Conservation (phyloP, 441 rosid species). For the Populus tomentosa region DNA sequence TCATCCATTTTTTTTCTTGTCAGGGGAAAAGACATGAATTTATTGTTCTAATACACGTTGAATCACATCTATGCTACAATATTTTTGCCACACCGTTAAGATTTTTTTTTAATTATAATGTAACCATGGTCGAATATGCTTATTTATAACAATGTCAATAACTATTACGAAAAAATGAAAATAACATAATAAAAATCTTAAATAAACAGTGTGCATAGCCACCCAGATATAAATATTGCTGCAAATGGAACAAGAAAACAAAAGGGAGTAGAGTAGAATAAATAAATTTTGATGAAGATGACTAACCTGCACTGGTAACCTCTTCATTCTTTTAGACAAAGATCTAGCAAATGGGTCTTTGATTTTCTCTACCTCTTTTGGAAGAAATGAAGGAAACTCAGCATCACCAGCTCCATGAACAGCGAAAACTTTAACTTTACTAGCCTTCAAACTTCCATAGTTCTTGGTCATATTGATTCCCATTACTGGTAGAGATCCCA, state of each 20-base stretch:
- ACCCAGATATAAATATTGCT: not conserved
- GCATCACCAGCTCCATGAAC: conserved; percentile 20
- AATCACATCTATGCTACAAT: not conserved
- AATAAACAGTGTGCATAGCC: not conserved
- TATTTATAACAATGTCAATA: not conserved
- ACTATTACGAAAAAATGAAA: not conserved
- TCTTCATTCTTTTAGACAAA: conserved; percentile 56
- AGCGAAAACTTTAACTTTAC: not conserved
- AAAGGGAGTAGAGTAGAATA: not conserved
- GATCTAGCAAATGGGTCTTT: conserved; percentile 72
- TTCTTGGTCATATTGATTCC: not conserved
- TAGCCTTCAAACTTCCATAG: not conserved
- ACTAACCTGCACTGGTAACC: conserved; percentile 71
- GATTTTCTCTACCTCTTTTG: conserved; percentile 63
- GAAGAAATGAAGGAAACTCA: conserved; percentile 73
- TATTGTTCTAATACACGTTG: not conserved
- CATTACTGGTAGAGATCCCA: not conserved
- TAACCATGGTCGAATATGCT: too few species aligned
- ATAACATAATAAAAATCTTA: too few species aligned
- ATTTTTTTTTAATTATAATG: too few species aligned
- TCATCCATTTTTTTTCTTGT: not conserved
- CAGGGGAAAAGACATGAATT: not conserved
- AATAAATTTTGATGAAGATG: not conserved
- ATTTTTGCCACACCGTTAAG: not conserved
- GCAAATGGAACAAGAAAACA: not conserved